These are phyloP conservation scores for Epichloe coenophiala DNA, from an alignment of 2,329 filamentous ascomycete species.

Conservation along the genomic window DNA sequence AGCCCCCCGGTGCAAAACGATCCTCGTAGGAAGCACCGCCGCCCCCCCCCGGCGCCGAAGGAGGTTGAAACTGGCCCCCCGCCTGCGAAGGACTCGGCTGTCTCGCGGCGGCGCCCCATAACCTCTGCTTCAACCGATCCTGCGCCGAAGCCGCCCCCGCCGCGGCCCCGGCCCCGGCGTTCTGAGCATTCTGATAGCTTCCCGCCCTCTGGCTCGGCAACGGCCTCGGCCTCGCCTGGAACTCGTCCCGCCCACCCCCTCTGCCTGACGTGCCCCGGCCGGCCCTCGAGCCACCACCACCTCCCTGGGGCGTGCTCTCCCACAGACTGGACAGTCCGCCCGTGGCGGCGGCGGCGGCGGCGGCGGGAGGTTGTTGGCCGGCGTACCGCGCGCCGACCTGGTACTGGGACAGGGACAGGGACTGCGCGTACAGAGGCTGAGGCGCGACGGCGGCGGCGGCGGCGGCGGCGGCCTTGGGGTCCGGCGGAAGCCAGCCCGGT, in stretches of 20 bases:
- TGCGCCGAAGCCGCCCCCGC: constrained; percentile 40
- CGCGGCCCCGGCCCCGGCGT: constrained; percentile 8
- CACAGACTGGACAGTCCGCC: constrained; percentile 42
- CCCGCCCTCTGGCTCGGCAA: constrained; percentile 61
- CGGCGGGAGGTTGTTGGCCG: no score
- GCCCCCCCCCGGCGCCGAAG: constrained; percentile 12
- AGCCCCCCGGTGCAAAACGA: constrained; percentile 29
- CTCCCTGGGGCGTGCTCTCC: constrained; percentile 27
- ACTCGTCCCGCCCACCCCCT: constrained; percentile 17
- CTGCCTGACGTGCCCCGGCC: constrained; percentile 19
- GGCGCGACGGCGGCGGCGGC: constrained; percentile 18
- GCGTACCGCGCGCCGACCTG: constrained; percentile 42
- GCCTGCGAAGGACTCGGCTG: constrained; percentile 38
- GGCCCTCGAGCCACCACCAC: constrained; percentile 31
- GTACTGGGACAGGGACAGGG: no score
- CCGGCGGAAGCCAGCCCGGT: constrained; percentile 72
- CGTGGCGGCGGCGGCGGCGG: neutral
- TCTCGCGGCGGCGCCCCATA: constrained; percentile 51
- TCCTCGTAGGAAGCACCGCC: constrained; percentile 26
- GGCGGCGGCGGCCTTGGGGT: constrained; percentile 53
- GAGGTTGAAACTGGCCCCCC: constrained; percentile 34
- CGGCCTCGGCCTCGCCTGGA: constrained; percentile 35
- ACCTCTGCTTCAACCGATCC: constrained; percentile 65
- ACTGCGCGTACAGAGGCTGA: constrained; percentile 34
- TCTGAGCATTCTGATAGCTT: constrained; percentile 60